phyloP scores from a whole-genome alignment of 306 rosid genomes.

The Begonia masoniana region DNA sequence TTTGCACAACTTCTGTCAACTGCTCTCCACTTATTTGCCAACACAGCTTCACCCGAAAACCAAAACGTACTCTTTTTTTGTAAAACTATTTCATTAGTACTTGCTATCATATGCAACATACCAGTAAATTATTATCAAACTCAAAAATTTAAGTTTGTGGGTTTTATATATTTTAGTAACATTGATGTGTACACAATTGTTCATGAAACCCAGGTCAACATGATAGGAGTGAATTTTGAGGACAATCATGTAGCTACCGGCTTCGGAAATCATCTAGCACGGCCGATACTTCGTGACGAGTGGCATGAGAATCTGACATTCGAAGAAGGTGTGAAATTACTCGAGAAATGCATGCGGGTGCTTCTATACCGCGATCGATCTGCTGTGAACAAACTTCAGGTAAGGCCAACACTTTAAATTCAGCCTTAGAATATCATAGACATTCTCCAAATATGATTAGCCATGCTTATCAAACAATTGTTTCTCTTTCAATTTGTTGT shows the following conservation, averaged over 20 bases:
- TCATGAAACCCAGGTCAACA: constrained; percentile 49
- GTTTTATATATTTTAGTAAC: constrained; percentile 2
- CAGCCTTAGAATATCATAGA: too few species aligned
- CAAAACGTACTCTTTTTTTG: too few species aligned
- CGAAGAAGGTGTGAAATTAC: constrained; percentile 80
- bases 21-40: too few species aligned
- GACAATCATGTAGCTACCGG: constrained; percentile 92
- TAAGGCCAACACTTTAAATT: background rate
- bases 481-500: too few species aligned
- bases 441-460: too few species aligned
- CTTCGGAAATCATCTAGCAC: constrained; percentile 89
- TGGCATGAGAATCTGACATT: constrained; percentile 81
- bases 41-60: too few species aligned
- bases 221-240: constrained; percentile 85
- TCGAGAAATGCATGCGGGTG: constrained; percentile 97
- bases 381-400: constrained; percentile 81
- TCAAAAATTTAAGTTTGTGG: background rate
- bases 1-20: too few species aligned
- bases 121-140: too few species aligned
- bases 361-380: constrained; percentile 93
- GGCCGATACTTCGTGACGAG: constrained; percentile 95
- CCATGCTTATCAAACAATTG: too few species aligned
- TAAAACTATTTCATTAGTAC: too few species aligned
- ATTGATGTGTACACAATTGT: constrained; percentile 6
- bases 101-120: too few species aligned